A percentile compares a stretch with the other conserved stretches of the same genome.
Evolutionary conservation across 352 stramenopile genomes (phyloP).

Genomic region (Phytophthora hybrid): DNA sequence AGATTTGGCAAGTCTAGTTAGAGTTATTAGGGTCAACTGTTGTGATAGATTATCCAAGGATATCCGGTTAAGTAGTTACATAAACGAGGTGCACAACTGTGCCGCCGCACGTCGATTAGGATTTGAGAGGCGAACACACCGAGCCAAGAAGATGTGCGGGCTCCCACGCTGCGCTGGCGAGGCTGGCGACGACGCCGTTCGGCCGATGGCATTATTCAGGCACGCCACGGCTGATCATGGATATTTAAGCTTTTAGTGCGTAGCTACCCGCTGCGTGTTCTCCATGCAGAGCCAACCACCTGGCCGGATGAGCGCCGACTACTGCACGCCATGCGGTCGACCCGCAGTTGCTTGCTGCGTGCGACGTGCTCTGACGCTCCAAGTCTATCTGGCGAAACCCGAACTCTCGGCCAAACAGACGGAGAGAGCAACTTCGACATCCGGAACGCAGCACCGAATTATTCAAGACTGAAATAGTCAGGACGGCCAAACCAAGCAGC

Average conservation of each 20-base stretch:
- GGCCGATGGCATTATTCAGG: background rate
- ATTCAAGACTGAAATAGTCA: background rate
- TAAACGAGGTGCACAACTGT: background rate
- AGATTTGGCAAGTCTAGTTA: constrained; percentile 9
- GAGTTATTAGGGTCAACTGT: background rate
- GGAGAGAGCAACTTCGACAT: constrained; percentile 2
- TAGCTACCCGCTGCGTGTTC: background rate
- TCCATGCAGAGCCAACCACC: background rate
- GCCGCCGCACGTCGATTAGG: background rate
- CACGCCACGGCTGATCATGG: constrained; percentile 4
- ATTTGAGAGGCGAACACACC: constrained; percentile 10
- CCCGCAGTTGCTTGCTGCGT: constrained; percentile 25
- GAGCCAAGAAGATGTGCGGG: constrained; percentile 23
- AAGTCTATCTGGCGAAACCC: constrained; percentile 22
- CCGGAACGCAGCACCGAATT: background rate
- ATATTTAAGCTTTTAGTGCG: background rate
- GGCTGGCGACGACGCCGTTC: background rate
- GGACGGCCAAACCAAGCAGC: background rate
- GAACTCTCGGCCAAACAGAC: constrained; percentile 21
- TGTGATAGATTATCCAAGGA: too few species aligned
- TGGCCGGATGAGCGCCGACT: background rate
- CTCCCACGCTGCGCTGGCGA: background rate
- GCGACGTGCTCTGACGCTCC: constrained; percentile 17
- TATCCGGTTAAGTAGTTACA: too few species aligned
- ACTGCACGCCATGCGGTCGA: constrained; percentile 25